Conservation (phyloP, 139 green algal species). For the Chlamydomonas schloesseri region DNA sequence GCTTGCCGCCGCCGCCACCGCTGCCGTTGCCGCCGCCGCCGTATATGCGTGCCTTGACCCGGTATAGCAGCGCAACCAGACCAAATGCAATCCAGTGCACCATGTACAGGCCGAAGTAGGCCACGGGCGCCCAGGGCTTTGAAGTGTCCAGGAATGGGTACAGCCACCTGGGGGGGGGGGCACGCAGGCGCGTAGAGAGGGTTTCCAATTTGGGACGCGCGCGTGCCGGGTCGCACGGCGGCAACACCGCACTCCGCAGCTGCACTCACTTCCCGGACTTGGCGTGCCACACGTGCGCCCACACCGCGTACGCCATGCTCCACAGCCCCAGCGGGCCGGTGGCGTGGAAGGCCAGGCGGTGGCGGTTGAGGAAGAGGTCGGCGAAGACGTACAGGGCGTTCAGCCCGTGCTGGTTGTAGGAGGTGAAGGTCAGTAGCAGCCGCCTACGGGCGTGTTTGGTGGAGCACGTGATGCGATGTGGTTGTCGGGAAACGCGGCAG, state of each 20-base stretch:
- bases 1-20: neutral
- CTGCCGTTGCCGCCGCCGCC: neutral
- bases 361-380: conserved; percentile 35
- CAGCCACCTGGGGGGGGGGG: conserved; percentile 20
- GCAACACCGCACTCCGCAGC: no score
- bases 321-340: conserved; percentile 31
- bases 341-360: conserved; percentile 40
- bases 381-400: conserved; percentile 31
- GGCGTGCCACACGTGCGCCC: conserved; percentile 20
- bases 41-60: neutral
- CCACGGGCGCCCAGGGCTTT: conserved; percentile 39
- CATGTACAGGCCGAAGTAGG: conserved; percentile 39
- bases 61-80: conserved; percentile 26
- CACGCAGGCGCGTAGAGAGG: no score
- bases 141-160: conserved; percentile 46
- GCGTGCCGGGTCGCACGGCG: no score
- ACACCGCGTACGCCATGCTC: neutral
- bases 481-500: no score
- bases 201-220: no score
- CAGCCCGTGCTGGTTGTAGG: conserved; percentile 42
- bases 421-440: conserved; percentile 25
- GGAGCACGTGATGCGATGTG: no score
- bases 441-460: conserved; percentile 3
- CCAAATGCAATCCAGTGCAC: conserved; percentile 30
- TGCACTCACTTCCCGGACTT: conserved; percentile 13